Base-by-base conservation (phyloP, 306 rosid species). In the Dalbergia oliveri region DNA sequence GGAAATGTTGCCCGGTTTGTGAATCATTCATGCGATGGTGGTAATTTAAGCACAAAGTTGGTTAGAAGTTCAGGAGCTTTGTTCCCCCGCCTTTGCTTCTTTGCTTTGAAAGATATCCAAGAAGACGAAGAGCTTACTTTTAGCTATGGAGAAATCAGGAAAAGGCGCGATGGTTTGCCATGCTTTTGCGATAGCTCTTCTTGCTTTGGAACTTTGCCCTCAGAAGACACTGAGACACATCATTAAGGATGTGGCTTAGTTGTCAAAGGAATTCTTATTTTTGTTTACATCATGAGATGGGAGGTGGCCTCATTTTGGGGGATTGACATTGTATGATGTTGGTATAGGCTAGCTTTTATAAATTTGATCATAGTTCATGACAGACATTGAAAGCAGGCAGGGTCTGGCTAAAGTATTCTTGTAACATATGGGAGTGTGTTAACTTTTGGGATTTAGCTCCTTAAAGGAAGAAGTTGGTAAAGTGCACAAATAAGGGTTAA, bases 21-120 rank as follows among this genome's bases (percentile, higher is more conserved):
- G 53, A 95, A 93, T 66, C 99, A 95, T 89, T 93, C 99, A 0
- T 95, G 99, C 45, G 97, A 91, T 15, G 97, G 97, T 45, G 99
- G 99, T 49, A 95, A 91, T 69, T 84, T 95, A 37, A 81, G 66
- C 78, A 86, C 99, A 11, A 79, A 78, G 81, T 84, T 95, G 84
- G 87, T 93, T 54, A 88, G 99, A 91, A 85, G 91, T 65, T 76
- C 91, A 3, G 97, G 97, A 13, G 72, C 86, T 61, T 68, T 95
- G 86, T 86, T 93, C 65, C 93, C 99, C 43, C 97, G 88, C 65
- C 91, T 95, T 69, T 90, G 97, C 85, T 93, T 91, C 73, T 90
- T 82, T 67, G 90, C 97, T 83, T 89, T 82, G 35, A 77, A 79
- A 83, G 91, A 84, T 81, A 93, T 95, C 63, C 67, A 67, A 51